Evolutionary conservation across 306 rosid genomes (phyloP), one percentile per base, ranked within the genome.

Genomic region (Castanopsis chinensis): DNA sequence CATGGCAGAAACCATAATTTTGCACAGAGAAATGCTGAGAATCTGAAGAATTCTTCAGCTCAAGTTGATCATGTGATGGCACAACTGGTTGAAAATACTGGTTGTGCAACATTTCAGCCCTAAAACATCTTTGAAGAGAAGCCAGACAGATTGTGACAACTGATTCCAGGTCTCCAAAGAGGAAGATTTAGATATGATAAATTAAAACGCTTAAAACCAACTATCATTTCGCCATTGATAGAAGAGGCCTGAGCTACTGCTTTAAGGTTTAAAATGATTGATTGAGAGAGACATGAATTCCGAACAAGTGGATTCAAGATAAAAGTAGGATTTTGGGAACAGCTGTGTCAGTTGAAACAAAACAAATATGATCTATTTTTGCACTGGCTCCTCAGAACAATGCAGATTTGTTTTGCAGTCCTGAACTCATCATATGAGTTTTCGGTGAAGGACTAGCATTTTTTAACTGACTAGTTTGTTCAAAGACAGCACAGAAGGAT

Each of bases 1-100:
- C 82, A 76, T 60, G 21, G 83, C 84, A 41, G 67, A 78, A 41
- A 60, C 74, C 65, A 52, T 78, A 70, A 72, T 81, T 71, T 71
- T 49, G 68, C 59, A 30, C 25, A 72, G 79, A 76, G 71, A 43
- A 68, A 72, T 27, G 43, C 67, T 20, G 80, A 79, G 72, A 69
- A 73, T 78, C 70, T 45, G 25, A 72, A 32, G 72, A 37, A 74
- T 73, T 78, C 73, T 81, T 59, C 41, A 71, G 64, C 73, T 80
- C 76, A 56, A 49, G 80, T 73, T 78, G 58, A 77, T 74, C 70
- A 72, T 68, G 76, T 63, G 73, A 78, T 28, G 67, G 73, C 54
- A 23, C 45, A 30, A 27, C 27, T 19, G 43, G 35, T 43, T 68
- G 49, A 20, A 64, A 59, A 30, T 17, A 18, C 56, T 6, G 76